Base-by-base conservation (phyloP, 1,284 basidiomycete species). In the Tetrapyrgos nigripes region DNA sequence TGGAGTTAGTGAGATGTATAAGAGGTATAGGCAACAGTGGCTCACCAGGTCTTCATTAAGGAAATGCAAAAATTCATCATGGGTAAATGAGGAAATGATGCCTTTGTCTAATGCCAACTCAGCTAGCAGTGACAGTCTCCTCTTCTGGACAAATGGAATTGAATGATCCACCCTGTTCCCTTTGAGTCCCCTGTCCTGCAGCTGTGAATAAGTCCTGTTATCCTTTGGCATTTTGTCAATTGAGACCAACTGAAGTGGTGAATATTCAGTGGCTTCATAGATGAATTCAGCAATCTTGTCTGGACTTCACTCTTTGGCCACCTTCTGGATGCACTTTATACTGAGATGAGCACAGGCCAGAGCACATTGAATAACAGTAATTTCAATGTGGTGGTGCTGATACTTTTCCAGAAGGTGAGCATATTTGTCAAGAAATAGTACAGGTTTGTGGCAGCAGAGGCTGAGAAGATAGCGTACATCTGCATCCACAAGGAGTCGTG, bases 341-440 rank as follows among this genome's bases (percentile, higher is more conserved):
- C 29, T 57, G n/a, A 59, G 24, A 5, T 54, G 19, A 19, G 62
- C 63, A 21, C 53, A 48, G 13, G 9, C 11, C 33, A 65, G 61
- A 3, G 57, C 47, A n/a, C 62, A 59, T 29, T 71, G 68, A 43
- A 69, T 60, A 10, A 64, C 67, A 2, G 66, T 37, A 21, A 67
- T 29, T 24, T 53, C 61, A 24, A 60, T 55, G 14, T 61, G 50
- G 3, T 68, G n/a, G 28, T 62, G 44, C 9, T 65, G 61, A 45
- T 62, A 56, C 13, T n/a, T 19, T 14, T 63, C 55, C 8, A 70
- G 59, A 10, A 50, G 49, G 2, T 57, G 14, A 10, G 49, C 47
- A 50, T 68, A 68, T 46, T 71, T 63, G 48, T 69, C 66, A 24
- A 71, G 64, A 35, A 70, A 70, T 3, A 54, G 48, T 29, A 63